Evolutionary conservation across 441 rosid species (phyloP).

Genomic region (Pelargonium fulgidum): DNA sequence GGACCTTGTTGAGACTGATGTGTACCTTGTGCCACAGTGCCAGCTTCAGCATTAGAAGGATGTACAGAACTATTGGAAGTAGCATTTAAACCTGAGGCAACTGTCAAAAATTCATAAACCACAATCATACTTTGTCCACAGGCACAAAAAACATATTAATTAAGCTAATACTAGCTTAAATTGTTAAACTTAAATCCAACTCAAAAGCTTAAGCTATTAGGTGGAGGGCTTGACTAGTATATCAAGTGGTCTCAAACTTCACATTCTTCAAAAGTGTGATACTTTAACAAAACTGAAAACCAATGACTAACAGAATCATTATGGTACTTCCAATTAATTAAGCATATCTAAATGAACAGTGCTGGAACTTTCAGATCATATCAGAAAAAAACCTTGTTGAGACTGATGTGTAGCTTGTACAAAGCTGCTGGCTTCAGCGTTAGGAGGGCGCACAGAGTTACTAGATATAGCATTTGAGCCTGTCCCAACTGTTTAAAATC

Average conservation of each 20-base stretch:
- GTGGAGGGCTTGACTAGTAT: too few relatives aligned
- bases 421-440: conserved; percentile 2
- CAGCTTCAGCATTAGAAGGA: conserved; percentile 23
- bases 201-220: too few relatives aligned
- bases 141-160: background rate
- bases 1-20: conserved; percentile 39
- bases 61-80: conserved; percentile 22
- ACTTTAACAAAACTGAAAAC: background rate
- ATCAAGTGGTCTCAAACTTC: too few relatives aligned
- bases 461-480: background rate
- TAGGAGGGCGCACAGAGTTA: background rate
- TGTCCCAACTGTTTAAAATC: background rate
- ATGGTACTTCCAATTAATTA: background rate
- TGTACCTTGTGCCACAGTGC: conserved; percentile 33
- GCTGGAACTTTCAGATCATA: background rate
- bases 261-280: too few relatives aligned
- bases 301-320: background rate
- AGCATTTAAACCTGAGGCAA: conserved; percentile 29
- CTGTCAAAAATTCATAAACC: conserved; percentile 22
- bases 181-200: too few relatives aligned
- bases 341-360: background rate
- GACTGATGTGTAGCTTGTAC: background rate
- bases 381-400: background rate
- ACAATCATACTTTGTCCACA: background rate
- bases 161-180: background rate